phyloP scores from a whole-genome alignment of 2,329 filamentous ascomycete species.

The Ceratocystis smalleyi region DNA sequence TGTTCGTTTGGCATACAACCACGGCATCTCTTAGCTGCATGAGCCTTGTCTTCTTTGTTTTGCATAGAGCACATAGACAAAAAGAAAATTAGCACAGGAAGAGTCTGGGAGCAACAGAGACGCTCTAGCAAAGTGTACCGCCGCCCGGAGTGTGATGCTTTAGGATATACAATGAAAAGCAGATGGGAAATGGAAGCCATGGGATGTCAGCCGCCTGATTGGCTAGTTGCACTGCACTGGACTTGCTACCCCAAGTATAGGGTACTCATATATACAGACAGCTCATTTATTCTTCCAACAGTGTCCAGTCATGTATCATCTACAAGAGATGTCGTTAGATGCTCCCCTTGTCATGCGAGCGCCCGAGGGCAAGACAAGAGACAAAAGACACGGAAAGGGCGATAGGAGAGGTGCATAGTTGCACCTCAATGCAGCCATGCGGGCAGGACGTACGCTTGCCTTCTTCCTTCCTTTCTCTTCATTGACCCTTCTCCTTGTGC shows the following conservation, averaged over 20 bases:
- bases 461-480: background rate
- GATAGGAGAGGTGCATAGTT: background rate
- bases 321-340: background rate
- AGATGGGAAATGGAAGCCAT: background rate
- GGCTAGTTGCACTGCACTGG: background rate
- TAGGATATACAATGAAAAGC: background rate
- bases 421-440: background rate
- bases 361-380: background rate
- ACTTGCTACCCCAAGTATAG: background rate
- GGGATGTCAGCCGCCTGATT: background rate
- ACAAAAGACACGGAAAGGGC: background rate
- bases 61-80: background rate
- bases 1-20: background rate
- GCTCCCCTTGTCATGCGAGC: background rate
- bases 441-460: background rate
- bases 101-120: background rate
- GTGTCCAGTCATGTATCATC: background rate
- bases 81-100: background rate
- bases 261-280: background rate
- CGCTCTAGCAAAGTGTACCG: background rate
- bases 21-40: background rate
- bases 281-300: background rate
- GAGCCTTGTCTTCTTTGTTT: background rate
- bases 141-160: background rate
- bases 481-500: background rate